A percentile compares a stretch with the other conserved stretches of the same genome.
phyloP scores from a whole-genome alignment of 2,329 filamentous ascomycete genomes.

The Rugonectria rugulosa region DNA sequence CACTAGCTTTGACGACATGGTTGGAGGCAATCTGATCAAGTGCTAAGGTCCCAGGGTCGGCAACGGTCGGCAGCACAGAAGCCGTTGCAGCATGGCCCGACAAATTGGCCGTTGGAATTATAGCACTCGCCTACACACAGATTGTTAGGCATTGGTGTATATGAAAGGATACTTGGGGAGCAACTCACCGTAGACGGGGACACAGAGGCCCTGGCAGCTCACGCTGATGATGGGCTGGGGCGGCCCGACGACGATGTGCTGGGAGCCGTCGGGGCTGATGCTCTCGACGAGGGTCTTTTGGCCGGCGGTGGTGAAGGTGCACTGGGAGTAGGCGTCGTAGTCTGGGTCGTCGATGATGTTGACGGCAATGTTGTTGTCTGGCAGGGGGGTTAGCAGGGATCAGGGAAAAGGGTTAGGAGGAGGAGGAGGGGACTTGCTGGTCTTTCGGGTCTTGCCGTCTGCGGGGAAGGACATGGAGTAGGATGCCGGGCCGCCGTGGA shows the following conservation, averaged over 20 bases:
- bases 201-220: conserved; percentile 52
- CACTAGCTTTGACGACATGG: too few species aligned
- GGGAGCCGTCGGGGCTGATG: conserved; percentile 40
- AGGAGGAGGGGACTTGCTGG: conserved; percentile 41
- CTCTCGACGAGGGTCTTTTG: conserved; percentile 41
- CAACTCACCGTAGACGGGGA: conserved; percentile 47
- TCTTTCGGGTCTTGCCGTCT: conserved; percentile 48
- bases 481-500: conserved; percentile 51
- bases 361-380: conserved; percentile 50
- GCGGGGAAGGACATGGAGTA: conserved; percentile 53
- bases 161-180: neutral
- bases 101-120: conserved; percentile 42
- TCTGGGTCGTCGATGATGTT: conserved; percentile 51
- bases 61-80: conserved; percentile 53
- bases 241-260: conserved; percentile 53
- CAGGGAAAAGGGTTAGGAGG: neutral
- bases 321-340: conserved; percentile 52
- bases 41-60: conserved; percentile 44
- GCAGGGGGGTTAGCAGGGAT: too few species aligned
- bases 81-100: conserved; percentile 53
- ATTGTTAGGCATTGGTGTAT: neutral
- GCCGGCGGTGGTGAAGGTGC: conserved; percentile 51
- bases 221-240: conserved; percentile 53
- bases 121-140: conserved; percentile 43
- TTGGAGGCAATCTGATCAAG: too few species aligned